These are phyloP conservation scores for Hypoxylon rubiginosum DNA, from an alignment of 2,329 filamentous ascomycete species.

Conservation along the genomic window DNA sequence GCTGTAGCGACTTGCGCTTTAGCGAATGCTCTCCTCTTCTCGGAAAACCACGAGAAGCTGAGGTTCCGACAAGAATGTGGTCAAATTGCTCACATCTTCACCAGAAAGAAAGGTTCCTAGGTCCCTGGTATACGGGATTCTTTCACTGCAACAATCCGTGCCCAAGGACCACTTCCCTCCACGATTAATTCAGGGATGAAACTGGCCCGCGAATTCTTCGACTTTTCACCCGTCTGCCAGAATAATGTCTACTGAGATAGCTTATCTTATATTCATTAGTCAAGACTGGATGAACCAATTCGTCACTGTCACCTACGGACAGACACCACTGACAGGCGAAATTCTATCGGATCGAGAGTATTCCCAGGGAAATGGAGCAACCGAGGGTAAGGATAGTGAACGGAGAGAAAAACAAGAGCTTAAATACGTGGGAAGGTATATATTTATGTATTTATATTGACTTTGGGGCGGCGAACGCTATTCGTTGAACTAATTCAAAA, in stretches of 20 bases:
- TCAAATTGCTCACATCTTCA: not conserved
- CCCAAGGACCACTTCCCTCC: not conserved
- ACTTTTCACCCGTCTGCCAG: not conserved
- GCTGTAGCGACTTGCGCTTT: not conserved
- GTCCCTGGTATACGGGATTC: not conserved
- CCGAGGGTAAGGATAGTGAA: not conserved
- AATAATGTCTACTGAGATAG: not conserved
- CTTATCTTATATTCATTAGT: not conserved
- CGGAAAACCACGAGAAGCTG: not conserved
- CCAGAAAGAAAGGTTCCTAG: not conserved
- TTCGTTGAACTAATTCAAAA: too few species aligned
- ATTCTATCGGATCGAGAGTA: not conserved
- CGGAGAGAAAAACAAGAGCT: not conserved
- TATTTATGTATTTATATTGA: too few species aligned
- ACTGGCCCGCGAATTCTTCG: not conserved
- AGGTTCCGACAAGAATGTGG: conserved; percentile 1
- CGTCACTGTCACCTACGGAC: not conserved
- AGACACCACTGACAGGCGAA: not conserved
- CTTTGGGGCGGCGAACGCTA: too few species aligned
- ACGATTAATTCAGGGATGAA: not conserved
- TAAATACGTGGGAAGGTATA: too few species aligned
- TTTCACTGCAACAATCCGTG: not conserved
- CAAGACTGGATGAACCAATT: not conserved
- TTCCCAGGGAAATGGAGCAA: not conserved
- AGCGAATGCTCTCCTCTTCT: not conserved